Percentiles rank a stretch among this genome's conserved stretches.
Conservation (phyloP, 75 land plant genomes). For the Pinus albicaulis region DNA sequence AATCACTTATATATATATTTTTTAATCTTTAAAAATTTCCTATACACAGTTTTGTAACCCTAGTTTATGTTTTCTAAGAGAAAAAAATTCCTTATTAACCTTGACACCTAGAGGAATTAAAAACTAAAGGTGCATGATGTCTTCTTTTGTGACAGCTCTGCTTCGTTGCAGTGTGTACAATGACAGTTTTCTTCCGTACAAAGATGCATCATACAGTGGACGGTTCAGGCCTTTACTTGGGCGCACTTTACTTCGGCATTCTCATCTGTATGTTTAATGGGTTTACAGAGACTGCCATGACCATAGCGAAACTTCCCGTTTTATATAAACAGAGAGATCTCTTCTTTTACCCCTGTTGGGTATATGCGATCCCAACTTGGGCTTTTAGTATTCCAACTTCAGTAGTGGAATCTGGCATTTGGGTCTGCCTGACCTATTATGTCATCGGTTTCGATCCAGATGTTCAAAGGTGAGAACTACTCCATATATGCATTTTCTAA, state of each 20-base stretch:
- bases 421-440: slow-evolving; percentile 66
- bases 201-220: slow-evolving; percentile 50
- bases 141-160: slow-evolving; percentile 43
- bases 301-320: slow-evolving; percentile 73
- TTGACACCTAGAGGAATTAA: too few relatives aligned
- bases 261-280: slow-evolving; percentile 83
- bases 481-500: too few relatives aligned
- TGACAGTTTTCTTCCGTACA: slow-evolving; percentile 76
- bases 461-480: slow-evolving; percentile 37
- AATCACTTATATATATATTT: not conserved
- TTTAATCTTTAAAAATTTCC: too few relatives aligned
- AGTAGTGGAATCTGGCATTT: slow-evolving; percentile 56
- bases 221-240: slow-evolving; percentile 26
- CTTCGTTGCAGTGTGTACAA: slow-evolving; percentile 65
- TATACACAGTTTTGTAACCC: too few relatives aligned
- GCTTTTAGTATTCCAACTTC: slow-evolving; percentile 66
- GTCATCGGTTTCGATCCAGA: slow-evolving; percentile 70
- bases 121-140: too few relatives aligned
- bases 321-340: slow-evolving; percentile 89
- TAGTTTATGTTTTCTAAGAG: too few relatives aligned
- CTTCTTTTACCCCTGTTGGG: slow-evolving; percentile 81
- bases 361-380: slow-evolving; percentile 72
- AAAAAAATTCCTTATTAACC: too few relatives aligned
- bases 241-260: slow-evolving; percentile 64
- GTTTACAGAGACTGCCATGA: slow-evolving; percentile 73